Conservation (phyloP, 768 basidiomycete species). For the Russula compacta region DNA sequence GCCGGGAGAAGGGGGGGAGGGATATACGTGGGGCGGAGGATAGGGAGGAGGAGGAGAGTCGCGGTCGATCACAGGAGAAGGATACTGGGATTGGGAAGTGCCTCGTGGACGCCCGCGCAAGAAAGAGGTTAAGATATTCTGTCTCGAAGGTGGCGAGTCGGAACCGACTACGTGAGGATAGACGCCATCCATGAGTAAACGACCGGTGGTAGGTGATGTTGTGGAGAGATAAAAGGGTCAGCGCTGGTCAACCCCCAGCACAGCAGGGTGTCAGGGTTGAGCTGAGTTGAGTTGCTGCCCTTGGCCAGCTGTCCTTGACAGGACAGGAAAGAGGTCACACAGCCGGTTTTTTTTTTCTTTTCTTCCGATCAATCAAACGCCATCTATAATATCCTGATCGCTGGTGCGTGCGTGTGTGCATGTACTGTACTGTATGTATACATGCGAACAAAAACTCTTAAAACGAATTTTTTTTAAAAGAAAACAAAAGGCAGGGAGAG, state of each 20-base stretch:
- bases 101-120: slow-evolving; percentile 63
- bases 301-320: background rate
- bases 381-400: too few species aligned
- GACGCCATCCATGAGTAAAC: slow-evolving; percentile 1
- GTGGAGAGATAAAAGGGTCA: background rate
- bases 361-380: too few species aligned
- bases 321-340: background rate
- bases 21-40: slow-evolving; percentile 25
- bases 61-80: slow-evolving; percentile 28
- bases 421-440: background rate
- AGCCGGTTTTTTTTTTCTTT: too few species aligned
- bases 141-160: slow-evolving; percentile 32
- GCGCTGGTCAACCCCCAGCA: background rate
- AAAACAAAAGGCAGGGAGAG: background rate
- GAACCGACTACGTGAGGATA: slow-evolving; percentile 1
- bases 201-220: background rate
- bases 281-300: background rate
- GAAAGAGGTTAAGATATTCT: slow-evolving; percentile 65
- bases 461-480: background rate
- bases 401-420: too few species aligned
- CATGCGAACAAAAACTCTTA: background rate
- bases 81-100: slow-evolving; percentile 49
- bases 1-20: slow-evolving; percentile 23
- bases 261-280: too few species aligned
- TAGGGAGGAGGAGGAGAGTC: slow-evolving; percentile 41